A percentile compares a stretch with the other conserved stretches of the same genome.
Conservation (phyloP, 2,329 filamentous ascomycete genomes). For the Trichoderma sp. region DNA sequence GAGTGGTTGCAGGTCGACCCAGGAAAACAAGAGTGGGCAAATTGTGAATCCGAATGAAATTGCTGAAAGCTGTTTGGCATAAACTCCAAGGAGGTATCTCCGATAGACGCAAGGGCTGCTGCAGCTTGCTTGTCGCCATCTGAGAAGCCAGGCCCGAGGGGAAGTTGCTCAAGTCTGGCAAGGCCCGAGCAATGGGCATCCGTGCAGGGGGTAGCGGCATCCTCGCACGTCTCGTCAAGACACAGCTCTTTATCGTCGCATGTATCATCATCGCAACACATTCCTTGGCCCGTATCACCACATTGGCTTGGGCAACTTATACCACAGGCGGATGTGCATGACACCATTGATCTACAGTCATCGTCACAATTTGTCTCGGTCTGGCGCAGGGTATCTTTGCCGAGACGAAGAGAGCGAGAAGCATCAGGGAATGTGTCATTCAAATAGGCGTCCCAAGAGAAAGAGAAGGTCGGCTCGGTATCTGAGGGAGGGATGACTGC, state of each 20-base stretch:
- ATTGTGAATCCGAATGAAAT: background rate
- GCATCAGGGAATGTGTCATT: constrained; percentile 16
- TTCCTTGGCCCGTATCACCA: constrained; percentile 33
- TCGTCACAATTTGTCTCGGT: constrained; percentile 26
- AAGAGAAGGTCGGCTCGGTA: constrained; percentile 20
- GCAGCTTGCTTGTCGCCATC: constrained; percentile 33
- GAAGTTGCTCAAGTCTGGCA: background rate
- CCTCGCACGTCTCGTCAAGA: constrained; percentile 38
- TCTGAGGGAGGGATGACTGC: background rate
- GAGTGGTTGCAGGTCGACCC: background rate
- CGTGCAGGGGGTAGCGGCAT: constrained; percentile 39
- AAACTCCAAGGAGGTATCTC: constrained; percentile 24
- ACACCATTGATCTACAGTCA: constrained; percentile 35
- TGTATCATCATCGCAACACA: constrained; percentile 40
- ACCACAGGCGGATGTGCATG: constrained; percentile 40
- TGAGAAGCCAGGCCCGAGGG: constrained; percentile 21
- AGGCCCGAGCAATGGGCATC: constrained; percentile 36
- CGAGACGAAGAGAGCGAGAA: background rate
- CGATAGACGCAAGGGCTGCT: constrained; percentile 36
- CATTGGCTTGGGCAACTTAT: constrained; percentile 40
- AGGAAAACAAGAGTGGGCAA: background rate
- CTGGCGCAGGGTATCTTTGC: background rate
- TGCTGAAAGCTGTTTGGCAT: background rate
- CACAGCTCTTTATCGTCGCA: constrained; percentile 32
- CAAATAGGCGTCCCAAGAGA: constrained; percentile 27